These are phyloP conservation scores for Prunus yedoensis DNA, from an alignment of 331 rosid genomes.

Conservation along the genomic window DNA sequence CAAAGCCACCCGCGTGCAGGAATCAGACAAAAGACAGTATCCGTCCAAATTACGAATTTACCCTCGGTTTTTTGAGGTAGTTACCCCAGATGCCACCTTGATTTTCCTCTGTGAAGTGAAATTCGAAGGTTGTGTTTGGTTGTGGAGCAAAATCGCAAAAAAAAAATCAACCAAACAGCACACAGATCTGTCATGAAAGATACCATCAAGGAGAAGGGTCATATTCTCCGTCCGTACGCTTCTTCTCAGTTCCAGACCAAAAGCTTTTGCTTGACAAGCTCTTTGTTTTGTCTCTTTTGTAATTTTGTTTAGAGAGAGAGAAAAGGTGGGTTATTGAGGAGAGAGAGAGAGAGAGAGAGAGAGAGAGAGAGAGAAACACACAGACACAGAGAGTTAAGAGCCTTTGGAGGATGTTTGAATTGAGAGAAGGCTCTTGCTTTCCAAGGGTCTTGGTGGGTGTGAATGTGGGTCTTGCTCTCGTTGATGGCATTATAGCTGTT, in stretches of 20 bases:
- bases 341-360: constrained; percentile 1
- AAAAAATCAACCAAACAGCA: not conserved
- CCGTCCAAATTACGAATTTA: not conserved
- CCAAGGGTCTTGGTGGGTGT: constrained; percentile 52
- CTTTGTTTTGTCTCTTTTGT: constrained; percentile 27
- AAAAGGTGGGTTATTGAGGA: not conserved
- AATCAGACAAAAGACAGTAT: constrained; percentile 9
- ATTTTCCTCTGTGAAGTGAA: not conserved
- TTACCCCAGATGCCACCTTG: constrained; percentile 17
- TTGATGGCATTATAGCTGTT: constrained; percentile 58
- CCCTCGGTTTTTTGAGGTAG: not conserved
- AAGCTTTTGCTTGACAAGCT: constrained; percentile 17
- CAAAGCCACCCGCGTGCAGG: constrained; percentile 24
- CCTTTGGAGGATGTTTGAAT: constrained; percentile 45
- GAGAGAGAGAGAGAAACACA: constrained; percentile 19
- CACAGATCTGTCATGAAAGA: constrained; percentile 43
- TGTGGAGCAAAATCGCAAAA: constrained; percentile 2
- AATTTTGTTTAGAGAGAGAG: constrained; percentile 20
- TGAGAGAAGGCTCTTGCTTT: constrained; percentile 58
- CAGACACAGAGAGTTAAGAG: constrained; percentile 8
- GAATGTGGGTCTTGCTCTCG: constrained; percentile 63
- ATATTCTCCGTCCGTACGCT: constrained; percentile 19
- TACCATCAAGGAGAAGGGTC: constrained; percentile 1
- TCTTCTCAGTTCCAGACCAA: constrained; percentile 22
- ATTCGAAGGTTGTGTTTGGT: not conserved